phyloP scores from a whole-genome alignment of 805 yeast species.

The Sugiyamaella floridensis region DNA sequence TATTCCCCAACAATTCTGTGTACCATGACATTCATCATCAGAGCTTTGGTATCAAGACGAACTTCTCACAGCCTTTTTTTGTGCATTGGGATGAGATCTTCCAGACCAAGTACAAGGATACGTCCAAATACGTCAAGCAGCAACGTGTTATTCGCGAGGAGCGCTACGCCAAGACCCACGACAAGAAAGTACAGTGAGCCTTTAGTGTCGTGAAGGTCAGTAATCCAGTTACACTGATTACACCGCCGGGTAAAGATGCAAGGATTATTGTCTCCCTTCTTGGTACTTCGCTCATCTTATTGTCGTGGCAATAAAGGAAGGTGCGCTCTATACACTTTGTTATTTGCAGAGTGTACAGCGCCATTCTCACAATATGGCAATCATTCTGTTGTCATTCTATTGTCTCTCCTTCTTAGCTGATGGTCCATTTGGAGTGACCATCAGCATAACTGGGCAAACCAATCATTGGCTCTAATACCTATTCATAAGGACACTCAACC shows the following conservation, averaged over 20 bases:
- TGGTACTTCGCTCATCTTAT: no score
- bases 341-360: no score
- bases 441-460: no score
- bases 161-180: background rate
- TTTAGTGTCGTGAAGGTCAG: background rate
- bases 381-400: no score
- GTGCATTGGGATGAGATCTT: constrained; percentile 80
- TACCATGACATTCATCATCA: constrained; percentile 98
- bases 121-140: constrained; percentile 55
- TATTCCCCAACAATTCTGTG: constrained; percentile 92
- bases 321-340: no score
- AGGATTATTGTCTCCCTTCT: no score
- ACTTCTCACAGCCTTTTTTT: constrained; percentile 94
- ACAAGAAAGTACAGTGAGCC: background rate
- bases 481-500: background rate
- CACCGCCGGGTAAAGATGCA: no score
- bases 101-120: constrained; percentile 63
- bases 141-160: constrained; percentile 47
- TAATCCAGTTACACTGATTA: background rate
- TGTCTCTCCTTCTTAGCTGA: no score
- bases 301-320: no score
- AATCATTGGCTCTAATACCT: background rate
- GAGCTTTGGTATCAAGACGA: constrained; percentile 86
- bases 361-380: no score
- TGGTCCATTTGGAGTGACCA: no score